Base-by-base conservation (phyloP, 768 basidiomycete species). In the Mycena albidolilacea region DNA sequence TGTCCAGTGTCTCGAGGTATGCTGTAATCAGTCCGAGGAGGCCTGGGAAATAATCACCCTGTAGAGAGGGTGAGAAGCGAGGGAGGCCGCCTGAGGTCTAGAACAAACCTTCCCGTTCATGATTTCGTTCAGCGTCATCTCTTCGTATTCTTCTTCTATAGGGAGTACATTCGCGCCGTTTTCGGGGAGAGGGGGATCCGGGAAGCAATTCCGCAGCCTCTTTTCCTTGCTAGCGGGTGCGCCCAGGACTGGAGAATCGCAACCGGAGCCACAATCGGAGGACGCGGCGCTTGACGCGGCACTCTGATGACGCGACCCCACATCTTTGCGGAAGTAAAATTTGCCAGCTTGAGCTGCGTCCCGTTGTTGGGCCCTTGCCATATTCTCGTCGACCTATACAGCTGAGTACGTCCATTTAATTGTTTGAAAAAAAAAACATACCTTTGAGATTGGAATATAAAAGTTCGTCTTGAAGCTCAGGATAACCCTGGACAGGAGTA, bases 361-460 rank as follows among this genome's bases (percentile, higher is more conserved):
- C 59, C 97, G 87, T 60, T 86, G 84, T 81, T 99, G 98, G 0
- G 97, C 97, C 72, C 93, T 88, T 30, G 82, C 88, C 98, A 99
- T 99, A 78, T 99, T 99, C 81, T 95, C 95, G 80, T 99, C 97
- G 54, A 99, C 98, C 97, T 98, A 78, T 3, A 48, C 48, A 58
- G 11, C 60, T 71, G 54, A 64, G 64, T 70, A 54, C 23, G 23
- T 11, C n/a, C 21, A 1, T 64, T 43, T 39, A 23, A 48, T 30
- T 39, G 59, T 39, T 48, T 19, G 23, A 19, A 21, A 57, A 67
- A 38, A 19, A 67, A 38, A 15, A 37, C 21, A 23, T 66, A 37
- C 97, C 90, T 98, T 97, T 2, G 97, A 98, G 57, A 99, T 98
- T 3, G 98, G 98, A 72, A 99, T 87, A 82, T 99, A 99, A 72